A percentile compares a stretch with the other conserved stretches of the same genome.
Conservation (phyloP, 169 alveolate genomes). For the Amoebophrya sp. region DNA sequence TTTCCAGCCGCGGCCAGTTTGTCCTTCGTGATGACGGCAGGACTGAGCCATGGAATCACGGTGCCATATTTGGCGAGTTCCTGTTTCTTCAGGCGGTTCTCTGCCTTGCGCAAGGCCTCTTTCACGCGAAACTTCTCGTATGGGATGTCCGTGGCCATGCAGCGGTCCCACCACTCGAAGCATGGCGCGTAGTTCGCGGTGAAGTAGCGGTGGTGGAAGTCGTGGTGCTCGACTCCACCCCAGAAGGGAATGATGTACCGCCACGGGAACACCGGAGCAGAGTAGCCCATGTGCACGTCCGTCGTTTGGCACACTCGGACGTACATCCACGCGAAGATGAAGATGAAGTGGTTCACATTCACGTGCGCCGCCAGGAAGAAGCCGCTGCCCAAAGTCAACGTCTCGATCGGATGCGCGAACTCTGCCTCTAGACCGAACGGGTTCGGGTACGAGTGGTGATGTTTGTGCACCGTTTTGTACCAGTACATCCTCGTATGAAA, state of each 20-base stretch:
- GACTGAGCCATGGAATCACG: neutral
- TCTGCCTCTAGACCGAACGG: conserved; percentile 8
- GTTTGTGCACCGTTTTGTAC: conserved; percentile 3
- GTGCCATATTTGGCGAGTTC: neutral
- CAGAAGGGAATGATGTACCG: conserved; percentile 10
- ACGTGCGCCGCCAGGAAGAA: neutral
- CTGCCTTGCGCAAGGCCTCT: neutral
- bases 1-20: neutral
- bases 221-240: conserved; percentile 21
- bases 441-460: conserved; percentile 14
- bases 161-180: conserved; percentile 27
- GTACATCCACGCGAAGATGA: neutral
- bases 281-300: conserved; percentile 10
- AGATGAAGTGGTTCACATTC: neutral
- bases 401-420: neutral
- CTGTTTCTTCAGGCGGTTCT: neutral
- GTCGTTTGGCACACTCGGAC: neutral
- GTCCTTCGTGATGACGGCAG: neutral
- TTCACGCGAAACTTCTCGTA: neutral
- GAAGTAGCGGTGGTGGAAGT: conserved; percentile 7
- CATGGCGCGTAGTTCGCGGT: conserved; percentile 21
- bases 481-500: neutral
- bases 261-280: neutral
- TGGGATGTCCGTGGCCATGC: neutral
- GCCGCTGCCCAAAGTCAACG: conserved; percentile 12